A percentile compares a stretch with the other conserved stretches of the same genome.
These are phyloP conservation scores for Rubia tinctorum DNA, from an alignment of 305 asterid species.

Conservation along the genomic window DNA sequence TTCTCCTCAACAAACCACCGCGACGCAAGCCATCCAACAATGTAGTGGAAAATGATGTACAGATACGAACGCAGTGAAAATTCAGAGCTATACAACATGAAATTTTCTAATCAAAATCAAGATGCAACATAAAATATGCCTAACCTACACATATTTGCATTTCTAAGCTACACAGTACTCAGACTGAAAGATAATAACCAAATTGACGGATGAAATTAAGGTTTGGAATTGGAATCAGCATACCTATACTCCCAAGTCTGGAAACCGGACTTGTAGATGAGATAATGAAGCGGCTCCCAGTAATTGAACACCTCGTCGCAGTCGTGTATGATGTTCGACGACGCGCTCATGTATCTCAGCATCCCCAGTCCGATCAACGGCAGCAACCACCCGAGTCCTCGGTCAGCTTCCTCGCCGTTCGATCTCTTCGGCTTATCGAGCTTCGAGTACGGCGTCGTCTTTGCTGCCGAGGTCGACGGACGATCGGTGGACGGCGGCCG, in stretches of 20 bases:
- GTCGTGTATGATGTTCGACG: conserved; percentile 92
- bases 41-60: conserved; percentile 74
- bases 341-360: conserved; percentile 88
- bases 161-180: background rate
- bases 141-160: background rate
- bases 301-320: conserved; percentile 99
- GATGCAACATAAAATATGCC: conserved; percentile 9
- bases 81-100: conserved; percentile 58
- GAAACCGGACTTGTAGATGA: conserved; percentile 90
- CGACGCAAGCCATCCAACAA: conserved; percentile 85
- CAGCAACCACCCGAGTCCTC: conserved; percentile 66
- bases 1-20: conserved; percentile 94
- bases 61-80: conserved; percentile 89
- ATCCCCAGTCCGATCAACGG: conserved; percentile 68
- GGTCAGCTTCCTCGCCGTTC: conserved; percentile 35
- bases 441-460: conserved; percentile 61
- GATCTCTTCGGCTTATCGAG: conserved; percentile 66
- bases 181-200: background rate
- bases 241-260: conserved; percentile 99
- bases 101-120: conserved; percentile 12
- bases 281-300: conserved; percentile 98
- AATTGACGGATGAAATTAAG: background rate
- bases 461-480: conserved; percentile 33
- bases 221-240: background rate
- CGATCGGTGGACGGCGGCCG: conserved; percentile 65